A percentile compares a stretch with the other conserved stretches of the same genome.
Evolutionary conservation across 345 rosid species (phyloP).

Genomic region (Durio zibethinus): DNA sequence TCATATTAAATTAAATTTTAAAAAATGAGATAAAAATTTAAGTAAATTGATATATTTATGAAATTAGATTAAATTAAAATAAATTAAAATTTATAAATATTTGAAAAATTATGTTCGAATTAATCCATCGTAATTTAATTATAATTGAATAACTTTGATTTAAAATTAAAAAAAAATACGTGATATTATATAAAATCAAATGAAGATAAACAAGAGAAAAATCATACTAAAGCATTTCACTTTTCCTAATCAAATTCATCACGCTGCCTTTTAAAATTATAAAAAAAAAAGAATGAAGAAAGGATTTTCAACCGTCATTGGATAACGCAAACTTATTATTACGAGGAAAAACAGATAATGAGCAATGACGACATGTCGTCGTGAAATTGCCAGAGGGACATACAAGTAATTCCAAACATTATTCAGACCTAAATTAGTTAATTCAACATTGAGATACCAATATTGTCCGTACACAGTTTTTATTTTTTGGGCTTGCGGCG

Average conservation of each 20-base stretch:
- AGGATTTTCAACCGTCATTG: not conserved
- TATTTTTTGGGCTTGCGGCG: not conserved
- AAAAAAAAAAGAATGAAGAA: too few relatives aligned
- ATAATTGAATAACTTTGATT: too few relatives aligned
- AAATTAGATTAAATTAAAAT: too few relatives aligned
- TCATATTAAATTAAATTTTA: too few relatives aligned
- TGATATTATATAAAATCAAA: too few relatives aligned
- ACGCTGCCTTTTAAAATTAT: not conserved
- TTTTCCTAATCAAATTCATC: not conserved
- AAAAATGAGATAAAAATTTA: too few relatives aligned
- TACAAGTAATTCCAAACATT: not conserved
- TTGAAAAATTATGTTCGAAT: too few relatives aligned
- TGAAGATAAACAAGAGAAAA: too few relatives aligned
- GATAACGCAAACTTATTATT: not conserved
- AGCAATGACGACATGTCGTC: not conserved
- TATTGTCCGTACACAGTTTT: not conserved
- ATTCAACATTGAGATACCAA: not conserved
- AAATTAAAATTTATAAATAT: too few relatives aligned
- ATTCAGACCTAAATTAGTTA: not conserved
- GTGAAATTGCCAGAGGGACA: not conserved
- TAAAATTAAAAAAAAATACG: too few relatives aligned
- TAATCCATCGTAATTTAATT: too few relatives aligned
- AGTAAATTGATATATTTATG: too few relatives aligned
- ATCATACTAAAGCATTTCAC: not conserved
- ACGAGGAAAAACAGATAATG: not conserved